These are phyloP conservation scores for Tuber aestivum DNA, from an alignment of 495 filamentous ascomycete genomes.

Conservation along the genomic window DNA sequence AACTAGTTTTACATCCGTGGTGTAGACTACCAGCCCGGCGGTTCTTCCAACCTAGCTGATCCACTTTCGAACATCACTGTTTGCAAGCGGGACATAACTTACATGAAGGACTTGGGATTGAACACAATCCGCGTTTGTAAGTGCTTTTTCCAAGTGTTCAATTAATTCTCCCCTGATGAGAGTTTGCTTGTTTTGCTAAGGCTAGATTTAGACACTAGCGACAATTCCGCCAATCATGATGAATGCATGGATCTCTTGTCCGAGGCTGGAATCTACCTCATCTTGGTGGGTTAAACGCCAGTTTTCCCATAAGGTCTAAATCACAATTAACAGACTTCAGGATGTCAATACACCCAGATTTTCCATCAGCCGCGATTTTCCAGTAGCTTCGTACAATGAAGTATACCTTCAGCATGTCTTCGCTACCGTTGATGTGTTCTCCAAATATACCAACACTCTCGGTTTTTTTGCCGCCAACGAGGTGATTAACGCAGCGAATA, in stretches of 20 bases:
- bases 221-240: conserved; percentile 78
- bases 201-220: conserved; percentile 58
- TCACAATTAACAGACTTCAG: conserved; percentile 6
- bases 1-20: conserved; percentile 78
- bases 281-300: conserved; percentile 53
- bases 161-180: background rate
- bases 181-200: conserved; percentile 14
- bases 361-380: conserved; percentile 75
- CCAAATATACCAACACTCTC: conserved; percentile 79
- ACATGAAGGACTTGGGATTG: conserved; percentile 79
- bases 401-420: conserved; percentile 90
- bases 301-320: background rate
- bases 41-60: conserved; percentile 68
- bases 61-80: conserved; percentile 59
- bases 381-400: conserved; percentile 77
- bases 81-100: conserved; percentile 76
- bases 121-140: conserved; percentile 80
- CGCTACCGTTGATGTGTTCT: conserved; percentile 83
- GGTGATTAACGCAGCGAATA: conserved; percentile 79
- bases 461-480: conserved; percentile 97
- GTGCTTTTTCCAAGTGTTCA: background rate
- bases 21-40: conserved; percentile 93
- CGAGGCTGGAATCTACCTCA: conserved; percentile 84
- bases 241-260: conserved; percentile 76
- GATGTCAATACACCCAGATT: conserved; percentile 66